Conservation (phyloP, 164 flowering plant species). For the Annona cherimola region DNA sequence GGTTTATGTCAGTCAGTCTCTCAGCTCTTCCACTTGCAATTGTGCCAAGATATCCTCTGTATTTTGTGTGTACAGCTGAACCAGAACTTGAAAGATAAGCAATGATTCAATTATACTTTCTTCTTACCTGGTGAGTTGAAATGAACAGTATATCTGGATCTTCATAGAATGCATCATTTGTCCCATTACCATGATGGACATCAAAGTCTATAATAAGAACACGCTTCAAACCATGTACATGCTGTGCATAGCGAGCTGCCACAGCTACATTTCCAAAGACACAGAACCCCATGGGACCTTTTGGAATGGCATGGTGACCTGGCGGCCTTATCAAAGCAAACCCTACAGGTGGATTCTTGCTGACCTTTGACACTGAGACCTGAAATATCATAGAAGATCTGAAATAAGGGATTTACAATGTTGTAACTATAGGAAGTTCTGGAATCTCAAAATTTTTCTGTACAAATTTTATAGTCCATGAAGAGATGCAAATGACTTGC, state of each 20-base stretch:
- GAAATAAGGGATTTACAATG: conserved; percentile 3
- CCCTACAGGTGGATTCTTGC: conserved; percentile 59
- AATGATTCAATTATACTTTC: not conserved
- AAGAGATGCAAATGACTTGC: not conserved
- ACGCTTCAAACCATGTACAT: conserved; percentile 68
- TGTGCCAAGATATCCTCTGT: no score
- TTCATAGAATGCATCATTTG: conserved; percentile 89
- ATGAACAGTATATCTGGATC: conserved; percentile 92
- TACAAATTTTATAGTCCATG: not conserved
- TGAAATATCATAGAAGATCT: conserved; percentile 26
- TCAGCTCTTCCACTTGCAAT: not conserved
- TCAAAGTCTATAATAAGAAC: conserved; percentile 94
- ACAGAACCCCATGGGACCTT: conserved; percentile 98
- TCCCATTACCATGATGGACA: conserved; percentile 99
- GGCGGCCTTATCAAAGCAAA: conserved; percentile 94
- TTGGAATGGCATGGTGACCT: conserved; percentile 96
- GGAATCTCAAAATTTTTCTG: not conserved
- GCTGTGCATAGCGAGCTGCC: conserved; percentile 95
- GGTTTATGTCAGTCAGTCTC: not conserved
- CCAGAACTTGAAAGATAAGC: not conserved
- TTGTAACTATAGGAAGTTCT: not conserved
- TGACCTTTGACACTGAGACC: conserved; percentile 65
- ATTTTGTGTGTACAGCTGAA: not conserved
- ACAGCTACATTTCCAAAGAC: conserved; percentile 93
- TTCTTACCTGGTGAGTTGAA: conserved; percentile 86